Evolutionary conservation across 2,329 filamentous ascomycete genomes (phyloP).

Genomic region (Cordyceps cateniannulata): DNA sequence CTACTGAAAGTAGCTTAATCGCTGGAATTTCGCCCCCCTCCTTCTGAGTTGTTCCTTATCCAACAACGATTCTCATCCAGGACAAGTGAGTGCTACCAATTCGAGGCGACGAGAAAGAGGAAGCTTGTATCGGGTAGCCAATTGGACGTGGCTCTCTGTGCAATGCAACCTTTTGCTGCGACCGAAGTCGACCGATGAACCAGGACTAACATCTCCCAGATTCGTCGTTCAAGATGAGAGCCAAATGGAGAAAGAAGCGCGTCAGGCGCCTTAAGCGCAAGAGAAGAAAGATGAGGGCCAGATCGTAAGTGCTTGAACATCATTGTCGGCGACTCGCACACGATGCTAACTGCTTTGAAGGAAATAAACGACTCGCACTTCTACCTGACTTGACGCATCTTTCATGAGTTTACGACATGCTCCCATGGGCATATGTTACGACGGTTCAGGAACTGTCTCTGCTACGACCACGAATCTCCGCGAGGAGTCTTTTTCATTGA

Average conservation of each 20-base stretch:
- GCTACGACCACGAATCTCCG: conserved; percentile 6
- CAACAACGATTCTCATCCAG: conserved; percentile 40
- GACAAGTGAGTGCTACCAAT: conserved; percentile 29
- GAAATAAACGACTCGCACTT: conserved; percentile 61
- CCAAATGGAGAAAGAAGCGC: conserved; percentile 99
- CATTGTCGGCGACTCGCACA: not conserved
- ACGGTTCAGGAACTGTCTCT: conserved; percentile 11
- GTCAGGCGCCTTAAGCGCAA: conserved; percentile 98
- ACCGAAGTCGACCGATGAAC: not conserved
- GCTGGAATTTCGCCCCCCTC: conserved; percentile 24
- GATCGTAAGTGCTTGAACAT: conserved; percentile 67
- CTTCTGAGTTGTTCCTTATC: conserved; percentile 32
- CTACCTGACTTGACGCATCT: conserved; percentile 48
- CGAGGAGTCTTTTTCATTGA: conserved; percentile 1
- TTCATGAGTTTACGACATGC: conserved; percentile 31
- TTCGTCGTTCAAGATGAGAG: conserved; percentile 64
- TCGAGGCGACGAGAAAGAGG: not conserved
- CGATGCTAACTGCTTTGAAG: conserved; percentile 36
- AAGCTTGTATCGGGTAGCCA: conserved; percentile 5
- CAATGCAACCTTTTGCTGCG: not conserved
- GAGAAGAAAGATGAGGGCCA: conserved; percentile 99
- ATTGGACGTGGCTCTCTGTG: not conserved
- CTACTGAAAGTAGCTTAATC: conserved; percentile 28
- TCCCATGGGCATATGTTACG: conserved; percentile 16
- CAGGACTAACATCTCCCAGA: conserved; percentile 20